These are phyloP conservation scores for Coniochaeta sp. DNA, from an alignment of 2,329 filamentous ascomycete genomes.

Conservation along the genomic window DNA sequence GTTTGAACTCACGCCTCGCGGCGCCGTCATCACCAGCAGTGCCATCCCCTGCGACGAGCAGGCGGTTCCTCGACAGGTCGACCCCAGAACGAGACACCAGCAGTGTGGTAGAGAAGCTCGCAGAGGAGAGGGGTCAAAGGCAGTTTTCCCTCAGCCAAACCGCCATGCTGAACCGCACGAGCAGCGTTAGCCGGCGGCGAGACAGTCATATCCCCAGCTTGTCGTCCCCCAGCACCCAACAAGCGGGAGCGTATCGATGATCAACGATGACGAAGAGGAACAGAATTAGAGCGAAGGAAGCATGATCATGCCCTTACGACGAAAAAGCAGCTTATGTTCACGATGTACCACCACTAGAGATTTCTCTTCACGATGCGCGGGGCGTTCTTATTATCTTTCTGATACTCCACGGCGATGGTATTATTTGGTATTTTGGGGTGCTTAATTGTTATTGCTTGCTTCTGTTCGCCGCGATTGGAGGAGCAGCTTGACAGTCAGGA, in stretches of 20 bases:
- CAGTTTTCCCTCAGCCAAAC: slow-evolving; percentile 37
- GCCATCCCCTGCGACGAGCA: slow-evolving; percentile 15
- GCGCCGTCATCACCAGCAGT: slow-evolving; percentile 29
- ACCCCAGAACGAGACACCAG: slow-evolving; percentile 32
- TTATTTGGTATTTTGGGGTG: too few relatives aligned
- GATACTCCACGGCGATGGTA: too few relatives aligned
- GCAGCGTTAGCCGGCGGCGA: slow-evolving; percentile 38
- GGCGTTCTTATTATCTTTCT: slow-evolving; percentile 5
- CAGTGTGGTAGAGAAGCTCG: slow-evolving; percentile 26
- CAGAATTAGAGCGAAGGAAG: slow-evolving; percentile 1
- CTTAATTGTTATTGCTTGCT: too few relatives aligned
- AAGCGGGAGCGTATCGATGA: slow-evolving; percentile 39
- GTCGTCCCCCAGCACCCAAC: slow-evolving; percentile 31
- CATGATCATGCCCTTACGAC: slow-evolving; percentile 12
- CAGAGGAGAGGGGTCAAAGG: slow-evolving; percentile 35
- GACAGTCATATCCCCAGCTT: slow-evolving; percentile 33
- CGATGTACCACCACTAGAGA: slow-evolving; percentile 11
- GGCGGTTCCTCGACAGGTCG: slow-evolving; percentile 43
- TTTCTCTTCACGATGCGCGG: slow-evolving; percentile 6
- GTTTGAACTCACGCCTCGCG: slow-evolving; percentile 38
- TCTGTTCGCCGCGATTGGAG: too few relatives aligned
- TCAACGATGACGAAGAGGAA: not conserved
- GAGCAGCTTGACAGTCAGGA: too few relatives aligned
- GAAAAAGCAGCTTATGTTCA: slow-evolving; percentile 7
- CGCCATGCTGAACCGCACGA: slow-evolving; percentile 33